phyloP scores from a whole-genome alignment of 768 basidiomycete genomes.

The Macrolepiota albuminosa region DNA sequence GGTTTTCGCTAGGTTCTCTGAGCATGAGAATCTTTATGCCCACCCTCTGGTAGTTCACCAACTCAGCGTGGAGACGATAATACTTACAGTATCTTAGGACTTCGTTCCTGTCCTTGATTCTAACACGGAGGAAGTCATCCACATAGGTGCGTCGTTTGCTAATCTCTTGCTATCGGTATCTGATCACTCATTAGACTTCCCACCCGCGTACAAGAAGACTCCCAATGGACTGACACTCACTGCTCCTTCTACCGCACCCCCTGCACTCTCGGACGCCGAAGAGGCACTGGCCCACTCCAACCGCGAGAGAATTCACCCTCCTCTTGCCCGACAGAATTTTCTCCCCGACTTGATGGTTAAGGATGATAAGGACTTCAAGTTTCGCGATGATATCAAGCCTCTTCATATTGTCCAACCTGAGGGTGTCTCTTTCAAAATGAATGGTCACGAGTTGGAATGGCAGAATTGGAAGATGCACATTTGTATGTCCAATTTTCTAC shows the following conservation, averaged over 20 bases:
- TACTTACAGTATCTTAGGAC: conserved; percentile 39
- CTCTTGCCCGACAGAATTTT: conserved; percentile 65
- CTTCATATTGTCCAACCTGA: conserved; percentile 84
- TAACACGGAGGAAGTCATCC: conserved; percentile 67
- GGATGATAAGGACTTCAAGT: conserved; percentile 50
- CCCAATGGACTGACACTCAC: conserved; percentile 36
- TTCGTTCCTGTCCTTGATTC: conserved; percentile 75
- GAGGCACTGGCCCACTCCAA: conserved; percentile 48
- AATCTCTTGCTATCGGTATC: not conserved
- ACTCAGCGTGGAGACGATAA: conserved; percentile 8
- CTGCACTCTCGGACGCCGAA: conserved; percentile 30
- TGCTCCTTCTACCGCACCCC: conserved; percentile 34
- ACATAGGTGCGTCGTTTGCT: conserved; percentile 43
- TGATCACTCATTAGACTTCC: conserved; percentile 55
- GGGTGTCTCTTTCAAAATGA: conserved; percentile 86
- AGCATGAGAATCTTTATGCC: conserved; percentile 85
- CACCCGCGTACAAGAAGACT: conserved; percentile 53
- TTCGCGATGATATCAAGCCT: conserved; percentile 71
- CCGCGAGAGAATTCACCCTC: conserved; percentile 75
- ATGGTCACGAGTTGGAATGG: conserved; percentile 79
- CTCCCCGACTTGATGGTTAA: conserved; percentile 76
- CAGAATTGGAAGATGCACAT: conserved; percentile 97
- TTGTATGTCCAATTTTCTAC: conserved; percentile 45
- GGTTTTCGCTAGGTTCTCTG: conserved; percentile 67
- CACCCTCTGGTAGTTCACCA: conserved; percentile 65